phyloP scores from a whole-genome alignment of 805 yeast genomes.

The Ogataea allantospora region DNA sequence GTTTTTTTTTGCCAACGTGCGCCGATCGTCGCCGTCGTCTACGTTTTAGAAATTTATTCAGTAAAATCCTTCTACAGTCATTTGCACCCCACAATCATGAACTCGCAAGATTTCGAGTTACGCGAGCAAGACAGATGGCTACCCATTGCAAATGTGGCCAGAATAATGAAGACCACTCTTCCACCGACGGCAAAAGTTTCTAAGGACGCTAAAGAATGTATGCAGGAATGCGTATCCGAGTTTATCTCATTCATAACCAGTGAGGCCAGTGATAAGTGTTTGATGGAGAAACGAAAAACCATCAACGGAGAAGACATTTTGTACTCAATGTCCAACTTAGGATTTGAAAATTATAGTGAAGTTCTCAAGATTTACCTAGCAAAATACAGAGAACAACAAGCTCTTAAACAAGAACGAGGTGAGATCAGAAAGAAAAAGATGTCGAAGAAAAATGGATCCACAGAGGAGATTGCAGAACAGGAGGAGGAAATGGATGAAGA shows the following conservation, averaged over 20 bases:
- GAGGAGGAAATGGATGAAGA: slow-evolving; percentile 16
- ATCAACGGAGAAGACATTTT: slow-evolving; percentile 69
- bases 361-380: slow-evolving; percentile 67
- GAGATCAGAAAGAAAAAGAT: slow-evolving; percentile 39
- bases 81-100: slow-evolving; percentile 14
- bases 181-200: slow-evolving; percentile 75
- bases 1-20: not conserved
- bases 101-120: slow-evolving; percentile 44
- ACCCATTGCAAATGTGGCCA: slow-evolving; percentile 64
- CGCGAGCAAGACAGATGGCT: slow-evolving; percentile 62
- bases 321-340: slow-evolving; percentile 61
- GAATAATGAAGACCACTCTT: slow-evolving; percentile 72
- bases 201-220: slow-evolving; percentile 76
- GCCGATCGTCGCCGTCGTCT: slow-evolving; percentile 8
- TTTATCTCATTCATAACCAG: slow-evolving; percentile 67
- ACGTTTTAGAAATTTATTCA: slow-evolving; percentile 1
- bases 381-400: slow-evolving; percentile 72
- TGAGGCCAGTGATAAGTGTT: slow-evolving; percentile 62
- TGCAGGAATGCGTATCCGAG: slow-evolving; percentile 61
- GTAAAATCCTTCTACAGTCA: slow-evolving; percentile 3
- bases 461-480: slow-evolving; percentile 2
- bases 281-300: slow-evolving; percentile 64
- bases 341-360: slow-evolving; percentile 70
- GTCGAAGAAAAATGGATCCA: slow-evolving; percentile 7
- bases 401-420: slow-evolving; percentile 64